A percentile compares a stretch with the other conserved stretches of the same genome.
Evolutionary conservation across 2,329 filamentous ascomycete species (phyloP).

Genomic region (Penicillium decumbens): DNA sequence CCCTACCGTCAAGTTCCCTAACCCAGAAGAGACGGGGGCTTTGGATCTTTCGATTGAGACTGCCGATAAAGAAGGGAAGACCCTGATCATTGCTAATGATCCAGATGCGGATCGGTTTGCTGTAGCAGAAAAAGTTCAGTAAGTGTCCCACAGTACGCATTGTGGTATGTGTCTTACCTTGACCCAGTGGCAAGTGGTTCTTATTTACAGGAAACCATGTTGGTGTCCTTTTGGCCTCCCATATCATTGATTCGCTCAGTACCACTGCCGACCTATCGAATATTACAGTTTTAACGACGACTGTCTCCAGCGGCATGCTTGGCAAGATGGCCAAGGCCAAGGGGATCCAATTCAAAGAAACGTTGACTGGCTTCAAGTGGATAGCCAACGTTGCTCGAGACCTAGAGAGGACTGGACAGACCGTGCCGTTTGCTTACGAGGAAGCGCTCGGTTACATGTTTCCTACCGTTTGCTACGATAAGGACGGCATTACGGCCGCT

Average conservation of each 20-base stretch:
- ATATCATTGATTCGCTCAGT: slow-evolving; percentile 49
- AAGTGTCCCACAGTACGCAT: slow-evolving; percentile 8
- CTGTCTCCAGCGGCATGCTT: slow-evolving; percentile 62
- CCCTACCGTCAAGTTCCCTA: slow-evolving; percentile 60
- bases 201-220: slow-evolving; percentile 63
- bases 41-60: slow-evolving; percentile 56
- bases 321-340: slow-evolving; percentile 52
- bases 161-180: slow-evolving; percentile 3
- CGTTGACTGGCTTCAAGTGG: slow-evolving; percentile 65
- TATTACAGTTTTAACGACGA: slow-evolving; percentile 57
- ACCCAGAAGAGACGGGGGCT: slow-evolving; percentile 61
- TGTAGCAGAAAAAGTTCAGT: slow-evolving; percentile 54
- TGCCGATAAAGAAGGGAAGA: slow-evolving; percentile 48
- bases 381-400: slow-evolving; percentile 57
- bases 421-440: slow-evolving; percentile 57
- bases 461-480: slow-evolving; percentile 57
- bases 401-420: slow-evolving; percentile 48
- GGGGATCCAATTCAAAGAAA: slow-evolving; percentile 57
- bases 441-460: slow-evolving; percentile 67
- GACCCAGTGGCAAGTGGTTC: slow-evolving; percentile 49
- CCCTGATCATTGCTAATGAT: slow-evolving; percentile 58
- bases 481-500: slow-evolving; percentile 60
- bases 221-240: slow-evolving; percentile 56
- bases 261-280: slow-evolving; percentile 33
- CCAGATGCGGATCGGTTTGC: slow-evolving; percentile 63